Conservation (phyloP, 495 filamentous ascomycete genomes). For the Penicillium atrosanguineum region DNA sequence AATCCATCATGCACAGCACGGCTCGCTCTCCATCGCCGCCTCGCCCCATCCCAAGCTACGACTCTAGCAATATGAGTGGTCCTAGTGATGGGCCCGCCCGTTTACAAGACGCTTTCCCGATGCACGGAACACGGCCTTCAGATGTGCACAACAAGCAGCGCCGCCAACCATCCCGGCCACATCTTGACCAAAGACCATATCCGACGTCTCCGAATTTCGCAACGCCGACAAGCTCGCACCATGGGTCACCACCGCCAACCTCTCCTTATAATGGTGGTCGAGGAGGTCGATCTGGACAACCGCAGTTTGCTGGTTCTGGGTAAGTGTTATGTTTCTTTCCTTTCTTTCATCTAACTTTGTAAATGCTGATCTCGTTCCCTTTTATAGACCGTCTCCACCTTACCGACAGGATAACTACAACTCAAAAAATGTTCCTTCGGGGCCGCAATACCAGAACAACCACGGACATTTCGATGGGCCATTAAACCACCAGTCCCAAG, state of each 20-base stretch:
- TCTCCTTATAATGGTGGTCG: constrained; percentile 61
- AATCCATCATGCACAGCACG: constrained; percentile 24
- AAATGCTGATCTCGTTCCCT: constrained; percentile 18
- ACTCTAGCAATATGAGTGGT: constrained; percentile 27
- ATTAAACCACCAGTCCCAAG: constrained; percentile 47
- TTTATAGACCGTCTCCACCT: constrained; percentile 45
- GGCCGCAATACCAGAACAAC: constrained; percentile 55
- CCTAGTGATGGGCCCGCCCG: constrained; percentile 20
- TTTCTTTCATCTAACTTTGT: background rate
- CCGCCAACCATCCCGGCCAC: constrained; percentile 30
- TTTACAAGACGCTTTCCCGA: constrained; percentile 33
- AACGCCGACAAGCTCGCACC: constrained; percentile 59
- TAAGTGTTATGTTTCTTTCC: constrained; percentile 32
- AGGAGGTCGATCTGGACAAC: constrained; percentile 56
- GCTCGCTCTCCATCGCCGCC: constrained; percentile 39
- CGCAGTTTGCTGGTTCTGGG: constrained; percentile 58
- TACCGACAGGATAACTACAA: constrained; percentile 50
- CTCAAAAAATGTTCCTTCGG: constrained; percentile 39
- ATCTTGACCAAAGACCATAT: constrained; percentile 48
- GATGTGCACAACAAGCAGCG: constrained; percentile 31
- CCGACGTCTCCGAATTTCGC: constrained; percentile 57
- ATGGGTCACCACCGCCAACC: constrained; percentile 63
- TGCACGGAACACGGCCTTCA: constrained; percentile 35
- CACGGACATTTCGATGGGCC: constrained; percentile 52
- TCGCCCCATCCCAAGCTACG: constrained; percentile 35